A percentile compares a stretch with the other conserved stretches of the same genome.
Evolutionary conservation across 805 yeast species (phyloP).

Genomic region (Millerozyma acaciae): DNA sequence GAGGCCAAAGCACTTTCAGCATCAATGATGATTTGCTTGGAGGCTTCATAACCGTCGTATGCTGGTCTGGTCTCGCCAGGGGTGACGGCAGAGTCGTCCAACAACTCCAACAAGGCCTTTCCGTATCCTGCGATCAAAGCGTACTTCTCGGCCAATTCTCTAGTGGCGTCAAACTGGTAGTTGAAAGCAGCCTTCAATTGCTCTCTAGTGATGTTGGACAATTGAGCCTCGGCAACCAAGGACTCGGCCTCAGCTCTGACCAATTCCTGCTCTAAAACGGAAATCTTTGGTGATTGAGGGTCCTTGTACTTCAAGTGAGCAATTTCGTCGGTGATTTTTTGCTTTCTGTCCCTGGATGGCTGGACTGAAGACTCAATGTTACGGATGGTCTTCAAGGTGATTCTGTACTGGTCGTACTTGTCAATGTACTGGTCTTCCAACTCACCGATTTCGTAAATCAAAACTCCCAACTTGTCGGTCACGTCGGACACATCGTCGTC

Average conservation of each 20-base stretch:
- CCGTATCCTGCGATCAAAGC: conserved; percentile 89
- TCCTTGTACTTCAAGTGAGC: conserved; percentile 82
- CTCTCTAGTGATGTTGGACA: conserved; percentile 84
- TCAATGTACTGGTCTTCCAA: conserved; percentile 84
- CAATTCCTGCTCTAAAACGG: conserved; percentile 80
- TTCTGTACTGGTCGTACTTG: conserved; percentile 80
- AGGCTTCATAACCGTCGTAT: conserved; percentile 84
- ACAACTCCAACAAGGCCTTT: conserved; percentile 75
- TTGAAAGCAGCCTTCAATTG: conserved; percentile 80
- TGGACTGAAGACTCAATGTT: conserved; percentile 85
- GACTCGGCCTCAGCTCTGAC: conserved; percentile 92
- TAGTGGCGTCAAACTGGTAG: conserved; percentile 79
- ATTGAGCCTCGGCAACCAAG: conserved; percentile 87
- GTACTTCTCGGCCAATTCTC: conserved; percentile 81
- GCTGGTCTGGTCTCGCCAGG: conserved; percentile 93
- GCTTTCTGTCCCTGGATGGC: conserved; percentile 84
- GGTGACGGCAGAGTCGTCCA: conserved; percentile 81
- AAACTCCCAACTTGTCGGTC: conserved; percentile 82
- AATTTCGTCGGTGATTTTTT: conserved; percentile 79
- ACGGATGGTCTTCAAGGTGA: conserved; percentile 74
- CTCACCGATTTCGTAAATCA: conserved; percentile 79
- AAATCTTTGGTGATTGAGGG: conserved; percentile 78
- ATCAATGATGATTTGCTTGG: conserved; percentile 81
- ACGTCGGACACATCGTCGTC: conserved; percentile 85
- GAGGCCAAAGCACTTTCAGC: conserved; percentile 79